Base-by-base conservation (phyloP, 2,329 filamentous ascomycete genomes). In the Cladosporium sp. region DNA sequence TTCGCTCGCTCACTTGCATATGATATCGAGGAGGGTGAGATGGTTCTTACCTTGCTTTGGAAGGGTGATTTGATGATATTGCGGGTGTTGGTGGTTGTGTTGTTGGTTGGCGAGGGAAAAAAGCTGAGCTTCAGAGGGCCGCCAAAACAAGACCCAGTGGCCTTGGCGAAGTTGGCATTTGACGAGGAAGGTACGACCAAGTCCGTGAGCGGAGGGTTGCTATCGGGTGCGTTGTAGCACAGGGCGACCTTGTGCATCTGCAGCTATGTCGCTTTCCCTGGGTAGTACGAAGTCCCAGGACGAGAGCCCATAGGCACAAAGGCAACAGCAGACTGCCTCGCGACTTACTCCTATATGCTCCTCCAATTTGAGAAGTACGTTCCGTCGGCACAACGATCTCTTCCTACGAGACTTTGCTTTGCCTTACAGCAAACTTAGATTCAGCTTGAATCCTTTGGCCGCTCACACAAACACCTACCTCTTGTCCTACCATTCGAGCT, bases 61-160 rank as follows among this genome's bases (percentile, higher is more conserved):
- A 6, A 33, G 58, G n/a, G 26, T 31, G 10, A 4, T 16, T 31
- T 49, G 5, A 28, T 10, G 52, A 33, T 55, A 11, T 29, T 55
- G 52, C 10, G 3, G 29, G n/a, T 53, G 37, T 29, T 29, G 18
- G 10, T 46, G 57, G 23, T 59, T 37, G 35, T 44, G 37, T 59
- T 46, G 40, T 46, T 61, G 58, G 40, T 33, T 28, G 26, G 58
- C 28, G 40, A 50, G 26, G 26, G 40, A 61, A 31, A 40, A 29
- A 40, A 50, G 55, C 55, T 40, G 58, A 61, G 58, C 58, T 49
- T 33, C 40, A 31, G 40, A 40, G 33, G 29, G 55, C 33, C 23
- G 31, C 23, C 23, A 28, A 8, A 21, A 26, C 33, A 16, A 44
- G 52, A 28, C 49, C n/a, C 52, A 23, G 40, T 46, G 40, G 40